Evolutionary conservation across 805 yeast species (phyloP).

Genomic region (Phaffomyces opuntiae): DNA sequence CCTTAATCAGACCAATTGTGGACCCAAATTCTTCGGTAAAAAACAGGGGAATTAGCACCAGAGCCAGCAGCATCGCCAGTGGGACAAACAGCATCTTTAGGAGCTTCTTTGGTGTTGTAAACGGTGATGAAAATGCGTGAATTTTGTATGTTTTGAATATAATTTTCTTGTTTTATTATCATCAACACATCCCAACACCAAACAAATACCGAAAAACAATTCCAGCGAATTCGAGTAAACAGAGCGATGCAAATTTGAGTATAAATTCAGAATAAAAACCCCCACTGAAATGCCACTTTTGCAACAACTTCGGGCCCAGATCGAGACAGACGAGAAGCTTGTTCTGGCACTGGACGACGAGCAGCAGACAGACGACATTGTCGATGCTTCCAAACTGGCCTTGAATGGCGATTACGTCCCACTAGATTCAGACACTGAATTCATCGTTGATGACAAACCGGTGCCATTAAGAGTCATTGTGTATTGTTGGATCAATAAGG

Average conservation of each 20-base stretch:
- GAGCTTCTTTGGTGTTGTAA: no score
- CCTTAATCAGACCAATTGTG: not conserved
- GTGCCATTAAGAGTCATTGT: slow-evolving; percentile 53
- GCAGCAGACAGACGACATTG: not conserved
- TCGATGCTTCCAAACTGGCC: not conserved
- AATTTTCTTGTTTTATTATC: not conserved
- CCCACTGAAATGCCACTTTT: not conserved
- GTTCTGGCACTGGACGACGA: not conserved
- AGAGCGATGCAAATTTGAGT: not conserved
- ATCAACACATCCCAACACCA: not conserved
- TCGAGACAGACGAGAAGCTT: not conserved
- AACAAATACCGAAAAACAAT: not conserved
- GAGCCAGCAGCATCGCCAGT: not conserved
- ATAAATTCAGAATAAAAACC: not conserved
- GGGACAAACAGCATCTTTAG: not conserved
- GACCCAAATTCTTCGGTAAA: not conserved
- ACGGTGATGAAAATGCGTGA: no score
- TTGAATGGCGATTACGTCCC: not conserved
- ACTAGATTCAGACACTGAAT: slow-evolving; percentile 34
- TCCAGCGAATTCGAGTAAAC: not conserved
- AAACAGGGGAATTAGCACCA: not conserved
- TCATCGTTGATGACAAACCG: slow-evolving; percentile 41
- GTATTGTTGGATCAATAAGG: slow-evolving; percentile 74
- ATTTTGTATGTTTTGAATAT: no score
- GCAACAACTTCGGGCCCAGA: not conserved